Conservation (phyloP, 768 basidiomycete species). For the Tephrocybe rancida region DNA sequence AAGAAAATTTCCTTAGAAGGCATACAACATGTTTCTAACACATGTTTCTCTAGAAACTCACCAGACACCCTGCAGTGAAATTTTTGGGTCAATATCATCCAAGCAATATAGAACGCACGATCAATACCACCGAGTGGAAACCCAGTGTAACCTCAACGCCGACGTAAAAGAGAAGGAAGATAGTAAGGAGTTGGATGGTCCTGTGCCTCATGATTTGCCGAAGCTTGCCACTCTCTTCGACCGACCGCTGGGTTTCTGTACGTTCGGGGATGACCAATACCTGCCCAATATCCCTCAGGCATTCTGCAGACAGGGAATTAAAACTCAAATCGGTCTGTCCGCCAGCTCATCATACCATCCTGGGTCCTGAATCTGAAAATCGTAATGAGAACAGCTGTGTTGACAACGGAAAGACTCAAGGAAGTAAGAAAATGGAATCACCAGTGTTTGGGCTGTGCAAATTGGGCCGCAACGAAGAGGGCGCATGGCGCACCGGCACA, state of each 20-base stretch:
- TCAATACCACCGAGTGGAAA: slow-evolving; percentile 51
- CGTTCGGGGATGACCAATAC: slow-evolving; percentile 33
- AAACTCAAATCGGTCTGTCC: neutral
- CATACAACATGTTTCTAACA: no score
- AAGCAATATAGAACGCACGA: neutral
- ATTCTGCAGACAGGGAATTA: slow-evolving; percentile 36
- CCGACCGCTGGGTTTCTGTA: slow-evolving; percentile 9
- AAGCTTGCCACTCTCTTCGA: slow-evolving; percentile 24
- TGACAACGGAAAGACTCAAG: slow-evolving; percentile 61
- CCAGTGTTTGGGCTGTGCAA: slow-evolving; percentile 67
- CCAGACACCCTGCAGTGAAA: slow-evolving; percentile 51
- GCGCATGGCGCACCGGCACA: slow-evolving; percentile 67
- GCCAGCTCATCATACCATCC: slow-evolving; percentile 52
- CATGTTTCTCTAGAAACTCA: no score
- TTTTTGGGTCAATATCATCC: neutral
- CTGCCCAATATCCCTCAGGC: slow-evolving; percentile 52
- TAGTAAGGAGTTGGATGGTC: slow-evolving; percentile 61
- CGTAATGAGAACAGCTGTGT: slow-evolving; percentile 48
- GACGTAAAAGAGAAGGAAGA: slow-evolving; percentile 69
- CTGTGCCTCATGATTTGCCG: slow-evolving; percentile 53
- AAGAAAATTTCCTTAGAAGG: no score
- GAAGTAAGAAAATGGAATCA: slow-evolving; percentile 78
- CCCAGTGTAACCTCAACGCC: slow-evolving; percentile 70
- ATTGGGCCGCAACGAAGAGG: slow-evolving; percentile 82
- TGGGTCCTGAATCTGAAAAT: slow-evolving; percentile 73